A percentile compares a stretch with the other conserved stretches of the same genome.
These are phyloP conservation scores for Aspergillus olivimuriae DNA, from an alignment of 495 filamentous ascomycete genomes.

Conservation along the genomic window DNA sequence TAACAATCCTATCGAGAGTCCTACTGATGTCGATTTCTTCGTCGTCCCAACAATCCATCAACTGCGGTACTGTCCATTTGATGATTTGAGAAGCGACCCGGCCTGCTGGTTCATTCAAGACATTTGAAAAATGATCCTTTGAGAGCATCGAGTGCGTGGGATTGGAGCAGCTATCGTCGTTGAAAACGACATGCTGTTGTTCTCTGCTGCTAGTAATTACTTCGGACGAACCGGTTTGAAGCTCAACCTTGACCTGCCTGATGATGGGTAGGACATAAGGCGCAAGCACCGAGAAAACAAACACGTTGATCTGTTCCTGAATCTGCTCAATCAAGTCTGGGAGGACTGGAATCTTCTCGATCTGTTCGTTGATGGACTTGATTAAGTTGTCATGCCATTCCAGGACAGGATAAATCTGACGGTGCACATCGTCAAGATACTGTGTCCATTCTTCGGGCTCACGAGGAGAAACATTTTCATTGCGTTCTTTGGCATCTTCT, in stretches of 20 bases:
- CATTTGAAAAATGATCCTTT: constrained; percentile 86
- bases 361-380: constrained; percentile 65
- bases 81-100: constrained; percentile 70
- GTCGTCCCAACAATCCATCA: constrained; percentile 83
- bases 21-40: constrained; percentile 59
- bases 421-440: constrained; percentile 58
- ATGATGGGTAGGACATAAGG: constrained; percentile 83
- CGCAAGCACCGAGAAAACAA: constrained; percentile 79
- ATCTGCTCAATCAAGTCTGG: constrained; percentile 73
- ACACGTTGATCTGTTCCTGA: constrained; percentile 71
- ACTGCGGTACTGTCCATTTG: constrained; percentile 75
- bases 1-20: constrained; percentile 65
- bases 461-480: constrained; percentile 56
- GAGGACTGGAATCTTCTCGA: constrained; percentile 74
- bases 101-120: constrained; percentile 84
- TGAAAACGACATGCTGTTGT: constrained; percentile 77
- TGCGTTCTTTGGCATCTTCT: constrained; percentile 43
- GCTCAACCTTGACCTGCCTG: constrained; percentile 74
- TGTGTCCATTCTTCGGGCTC: constrained; percentile 69
- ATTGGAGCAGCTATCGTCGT: constrained; percentile 66
- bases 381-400: constrained; percentile 85
- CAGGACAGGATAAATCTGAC: constrained; percentile 76
- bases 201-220: constrained; percentile 74
- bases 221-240: constrained; percentile 76
- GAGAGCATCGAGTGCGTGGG: constrained; percentile 95